phyloP scores from a whole-genome alignment of 305 asterid genomes.

The Coffea humblotiana region DNA sequence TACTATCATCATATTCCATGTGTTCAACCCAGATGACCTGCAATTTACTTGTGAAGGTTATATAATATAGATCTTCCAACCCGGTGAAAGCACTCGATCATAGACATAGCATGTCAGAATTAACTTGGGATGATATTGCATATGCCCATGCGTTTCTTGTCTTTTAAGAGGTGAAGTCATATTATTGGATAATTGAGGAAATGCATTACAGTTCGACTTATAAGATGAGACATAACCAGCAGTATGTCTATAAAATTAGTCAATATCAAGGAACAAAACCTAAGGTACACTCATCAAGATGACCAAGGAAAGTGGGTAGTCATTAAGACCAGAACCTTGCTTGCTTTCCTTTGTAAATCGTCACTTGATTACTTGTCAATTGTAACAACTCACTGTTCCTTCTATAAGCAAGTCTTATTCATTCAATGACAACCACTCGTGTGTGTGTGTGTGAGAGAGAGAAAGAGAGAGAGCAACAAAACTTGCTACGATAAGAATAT shows the following conservation, averaged over 20 bases:
- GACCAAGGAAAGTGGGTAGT: neutral
- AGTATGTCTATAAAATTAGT: neutral
- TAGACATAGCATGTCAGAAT: neutral
- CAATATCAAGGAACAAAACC: neutral
- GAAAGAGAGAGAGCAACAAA: neutral
- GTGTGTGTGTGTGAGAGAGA: neutral
- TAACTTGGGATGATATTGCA: neutral
- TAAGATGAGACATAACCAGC: neutral
- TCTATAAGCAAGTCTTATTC: neutral
- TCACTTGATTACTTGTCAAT: neutral
- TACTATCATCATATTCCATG: slow-evolving; percentile 60
- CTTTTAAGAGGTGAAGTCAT: neutral
- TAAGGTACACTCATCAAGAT: neutral
- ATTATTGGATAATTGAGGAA: neutral
- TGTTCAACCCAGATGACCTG: slow-evolving; percentile 92
- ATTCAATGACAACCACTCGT: neutral
- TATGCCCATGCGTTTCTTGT: neutral
- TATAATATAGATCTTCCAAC: neutral
- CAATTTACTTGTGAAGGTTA: slow-evolving; percentile 8
- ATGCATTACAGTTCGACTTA: too few species aligned
- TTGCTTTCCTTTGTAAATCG: neutral
- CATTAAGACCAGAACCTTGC: neutral
- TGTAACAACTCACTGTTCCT: neutral
- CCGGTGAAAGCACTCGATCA: neutral
- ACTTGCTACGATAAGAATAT: neutral